Evolutionary conservation across 495 filamentous ascomycete species (phyloP), one percentile per base, ranked within the genome.

Genomic region (Xylaria nigripes): DNA sequence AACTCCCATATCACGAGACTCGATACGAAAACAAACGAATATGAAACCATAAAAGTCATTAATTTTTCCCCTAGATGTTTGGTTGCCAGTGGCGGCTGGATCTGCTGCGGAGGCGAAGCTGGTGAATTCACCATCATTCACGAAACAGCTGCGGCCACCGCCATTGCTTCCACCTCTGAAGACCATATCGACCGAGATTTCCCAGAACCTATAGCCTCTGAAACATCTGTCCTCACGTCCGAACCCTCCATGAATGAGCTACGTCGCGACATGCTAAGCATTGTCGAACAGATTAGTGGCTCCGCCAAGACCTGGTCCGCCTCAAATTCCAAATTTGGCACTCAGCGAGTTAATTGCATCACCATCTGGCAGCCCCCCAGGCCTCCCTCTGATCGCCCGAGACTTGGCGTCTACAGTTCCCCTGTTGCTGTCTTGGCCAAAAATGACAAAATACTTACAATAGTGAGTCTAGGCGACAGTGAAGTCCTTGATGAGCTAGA

Each of bases 51-150:
- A 58, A 84, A 86, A 43, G 79, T 82, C 10, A 77, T 97, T 16
- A 82, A 86, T 3, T 97, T 95, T 68, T 76, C 82, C 48, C 88
- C 89, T 16, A 78, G 85, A 69, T 97, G 93, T 70, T 80, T 96
- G 30, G 86, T 87, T 18, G 83, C 89, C 36, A 84, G 81, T 19
- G 79, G 87, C 65, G 89, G 89, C 47, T 97, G 88, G 88, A 78
- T 97, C 16, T 94, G 86, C 60, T 86, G 87, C 29, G 93, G 92
- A 32, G 93, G 94, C 47, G 84, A 90, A 48, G 78, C 81, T 54
- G 93, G 93, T 46, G 82, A 90, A 64, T 95, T 94, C 63, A 83
- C 86, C 50, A 81, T 89, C 36, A 86, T 98, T 57, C 78, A 73
- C 44, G 57, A 61, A 7, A 45, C 53, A 7, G n/a, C 25, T 8